phyloP scores from a whole-genome alignment of 1,284 basidiomycete species.

The Erythrobasidium hasegawianum region DNA sequence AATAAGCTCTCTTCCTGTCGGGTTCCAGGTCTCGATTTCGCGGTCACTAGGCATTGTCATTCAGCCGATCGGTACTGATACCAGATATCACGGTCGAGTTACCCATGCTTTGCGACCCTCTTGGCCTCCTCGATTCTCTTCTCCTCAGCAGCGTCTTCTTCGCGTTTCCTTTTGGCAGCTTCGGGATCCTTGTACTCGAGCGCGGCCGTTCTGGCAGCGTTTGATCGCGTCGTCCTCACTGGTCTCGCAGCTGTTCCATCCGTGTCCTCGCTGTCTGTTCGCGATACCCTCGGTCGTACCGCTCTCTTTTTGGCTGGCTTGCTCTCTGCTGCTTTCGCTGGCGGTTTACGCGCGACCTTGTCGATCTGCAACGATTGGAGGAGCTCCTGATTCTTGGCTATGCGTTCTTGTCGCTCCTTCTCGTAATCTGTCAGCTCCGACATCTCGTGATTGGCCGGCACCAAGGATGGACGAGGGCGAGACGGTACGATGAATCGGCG shows the following conservation, averaged over 20 bases:
- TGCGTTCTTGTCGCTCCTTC: conserved; percentile 49
- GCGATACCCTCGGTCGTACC: background rate
- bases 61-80: background rate
- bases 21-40: conserved; percentile 30
- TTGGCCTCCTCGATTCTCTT: conserved; percentile 4
- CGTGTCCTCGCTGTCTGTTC: background rate
- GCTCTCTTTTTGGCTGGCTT: conserved; percentile 6
- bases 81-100: background rate
- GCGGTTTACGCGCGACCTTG: conserved; percentile 7
- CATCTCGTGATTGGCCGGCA: too few species aligned
- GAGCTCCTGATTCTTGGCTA: conserved; percentile 50
- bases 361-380: conserved; percentile 50
- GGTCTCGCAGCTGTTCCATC: background rate
- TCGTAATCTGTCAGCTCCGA: conserved; percentile 34
- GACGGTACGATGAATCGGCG: too few species aligned
- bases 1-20: conserved; percentile 21
- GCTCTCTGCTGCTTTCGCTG: conserved; percentile 13
- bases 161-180: conserved; percentile 31
- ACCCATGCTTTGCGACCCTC: conserved; percentile 23
- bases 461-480: too few species aligned
- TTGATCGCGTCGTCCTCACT: conserved; percentile 10
- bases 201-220: conserved; percentile 12
- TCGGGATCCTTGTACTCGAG: conserved; percentile 27
- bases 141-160: conserved; percentile 31
- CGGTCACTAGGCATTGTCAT: conserved; percentile 20